Base-by-base conservation (phyloP, 1,284 basidiomycete genomes). In the Ustilago sp. region DNA sequence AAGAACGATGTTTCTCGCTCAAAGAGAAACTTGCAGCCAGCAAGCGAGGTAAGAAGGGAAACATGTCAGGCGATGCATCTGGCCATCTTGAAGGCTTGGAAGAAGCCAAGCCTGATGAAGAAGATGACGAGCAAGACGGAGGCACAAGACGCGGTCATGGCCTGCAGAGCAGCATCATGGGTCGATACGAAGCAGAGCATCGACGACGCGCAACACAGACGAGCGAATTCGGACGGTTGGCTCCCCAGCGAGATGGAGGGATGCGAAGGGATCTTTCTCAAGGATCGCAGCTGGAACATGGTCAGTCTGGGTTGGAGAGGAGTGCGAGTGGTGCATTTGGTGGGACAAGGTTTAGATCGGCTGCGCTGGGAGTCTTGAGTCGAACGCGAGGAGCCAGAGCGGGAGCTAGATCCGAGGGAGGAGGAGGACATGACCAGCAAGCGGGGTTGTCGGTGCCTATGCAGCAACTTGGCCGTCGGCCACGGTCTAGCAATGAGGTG, bases 1-100 rank as follows among this genome's bases (percentile, higher is more conserved):
- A 83, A 55, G 81, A 83, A 56, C 53, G 77, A 15, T 50, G 79
- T 12, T 32, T 74, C 8, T 61, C 73, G 39, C 62, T 81, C 36
- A 70, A 66, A 39, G 75, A 81, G 55, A 53, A 55, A 39, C 63
- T 81, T 23, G 56, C 68, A 28, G 56, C 68, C 2, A 36, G 56
- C 12, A 66, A 64, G 41, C 39, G 48, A 0, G 63, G 75, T 47
- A 74, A 68, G 59, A 65, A 69, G 63, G 51, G 58, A 32, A 74
- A 72, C 51, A 45, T 23, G 41, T 59, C 63, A 1, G 50, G 65
- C 11, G 62, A 71, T 36, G 74, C 56, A 4, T 69, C 69, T 36
- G 45, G 15, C 1, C 59, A 60, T 23, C 57, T 66, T 0, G 66
- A 72, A 23, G 74, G 66, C 8, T 28, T 72, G 3, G 65, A 58